phyloP scores from a whole-genome alignment of 2,329 filamentous ascomycete genomes.

The Alternaria triticina region DNA sequence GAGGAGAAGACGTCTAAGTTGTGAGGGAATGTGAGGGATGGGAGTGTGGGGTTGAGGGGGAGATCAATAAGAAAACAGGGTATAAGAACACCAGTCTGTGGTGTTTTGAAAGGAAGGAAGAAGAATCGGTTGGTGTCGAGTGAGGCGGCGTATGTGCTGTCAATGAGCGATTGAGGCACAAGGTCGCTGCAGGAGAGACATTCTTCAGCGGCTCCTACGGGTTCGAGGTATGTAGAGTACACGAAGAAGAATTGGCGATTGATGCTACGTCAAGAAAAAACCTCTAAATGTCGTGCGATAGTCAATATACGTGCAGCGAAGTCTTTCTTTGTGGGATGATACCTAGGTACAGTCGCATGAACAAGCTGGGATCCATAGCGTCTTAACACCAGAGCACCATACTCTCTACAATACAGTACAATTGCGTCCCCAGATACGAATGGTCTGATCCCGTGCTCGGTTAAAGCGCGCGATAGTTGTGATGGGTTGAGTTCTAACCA shows the following conservation, averaged over 20 bases:
- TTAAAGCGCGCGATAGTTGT: neutral
- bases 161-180: neutral
- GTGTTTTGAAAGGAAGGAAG: neutral
- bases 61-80: too few relatives aligned
- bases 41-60: neutral
- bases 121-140: neutral
- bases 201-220: neutral
- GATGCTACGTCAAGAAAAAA: neutral
- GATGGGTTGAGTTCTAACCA: neutral
- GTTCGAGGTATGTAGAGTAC: too few relatives aligned
- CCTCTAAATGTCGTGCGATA: neutral
- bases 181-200: neutral
- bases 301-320: neutral
- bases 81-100: too few relatives aligned
- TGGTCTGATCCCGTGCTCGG: neutral
- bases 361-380: neutral
- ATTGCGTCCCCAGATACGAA: neutral
- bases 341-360: neutral
- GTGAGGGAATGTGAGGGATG: conserved; percentile 1
- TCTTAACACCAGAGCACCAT: too few relatives aligned
- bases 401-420: neutral
- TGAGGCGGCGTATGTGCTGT: neutral
- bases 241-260: neutral
- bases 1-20: conserved; percentile 17
- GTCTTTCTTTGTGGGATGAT: neutral